These are phyloP conservation scores for Globisporangium barbulae DNA, from an alignment of 352 stramenopile species.

Conservation along the genomic window DNA sequence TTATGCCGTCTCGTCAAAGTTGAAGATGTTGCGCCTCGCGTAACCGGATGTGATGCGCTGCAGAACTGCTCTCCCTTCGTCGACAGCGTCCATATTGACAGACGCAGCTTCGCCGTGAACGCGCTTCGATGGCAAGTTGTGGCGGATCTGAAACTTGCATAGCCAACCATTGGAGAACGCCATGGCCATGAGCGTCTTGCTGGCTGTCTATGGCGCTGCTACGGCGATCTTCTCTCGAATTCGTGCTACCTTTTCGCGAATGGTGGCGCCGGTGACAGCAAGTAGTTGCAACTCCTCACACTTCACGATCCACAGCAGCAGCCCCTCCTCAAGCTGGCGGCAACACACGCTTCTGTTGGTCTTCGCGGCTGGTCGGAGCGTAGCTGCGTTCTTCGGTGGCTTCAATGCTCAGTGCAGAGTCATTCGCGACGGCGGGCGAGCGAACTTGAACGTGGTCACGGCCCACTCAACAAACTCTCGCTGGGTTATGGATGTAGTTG, in stretches of 20 bases:
- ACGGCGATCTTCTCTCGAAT: too few species aligned
- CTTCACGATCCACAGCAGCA: neutral
- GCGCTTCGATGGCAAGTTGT: too few species aligned
- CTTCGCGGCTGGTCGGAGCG: neutral
- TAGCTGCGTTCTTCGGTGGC: neutral
- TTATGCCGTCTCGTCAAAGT: too few species aligned
- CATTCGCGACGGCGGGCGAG: neutral
- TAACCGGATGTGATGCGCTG: too few species aligned
- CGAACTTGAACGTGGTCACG: neutral
- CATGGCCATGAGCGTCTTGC: too few species aligned
- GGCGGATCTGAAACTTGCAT: too few species aligned
- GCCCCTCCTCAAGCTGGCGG: neutral
- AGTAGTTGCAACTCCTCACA: neutral
- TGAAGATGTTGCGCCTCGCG: too few species aligned
- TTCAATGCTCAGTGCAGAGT: constrained; percentile 3
- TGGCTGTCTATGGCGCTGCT: too few species aligned
- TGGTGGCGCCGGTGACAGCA: neutral
- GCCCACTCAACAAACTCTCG: neutral
- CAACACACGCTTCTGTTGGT: neutral
- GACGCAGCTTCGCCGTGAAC: too few species aligned
- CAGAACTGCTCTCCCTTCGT: too few species aligned
- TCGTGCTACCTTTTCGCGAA: neutral
- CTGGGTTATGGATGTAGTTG: neutral
- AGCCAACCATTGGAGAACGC: too few species aligned
- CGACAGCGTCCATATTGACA: too few species aligned